Evolutionary conservation across 129 eudicot genomes (phyloP).

Genomic region (Lactuca saligna): DNA sequence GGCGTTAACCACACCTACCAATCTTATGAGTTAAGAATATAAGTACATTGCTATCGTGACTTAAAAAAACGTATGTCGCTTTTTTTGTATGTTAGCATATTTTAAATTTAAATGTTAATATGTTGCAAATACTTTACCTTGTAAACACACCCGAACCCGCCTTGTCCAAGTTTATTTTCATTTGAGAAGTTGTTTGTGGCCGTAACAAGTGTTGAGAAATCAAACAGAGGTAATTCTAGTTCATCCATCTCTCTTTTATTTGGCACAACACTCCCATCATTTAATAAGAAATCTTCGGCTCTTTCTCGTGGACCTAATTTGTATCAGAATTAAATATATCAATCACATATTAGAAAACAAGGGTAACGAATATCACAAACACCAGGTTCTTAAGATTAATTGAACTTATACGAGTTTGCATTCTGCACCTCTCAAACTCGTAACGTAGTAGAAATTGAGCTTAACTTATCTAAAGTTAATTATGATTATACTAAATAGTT

Average conservation of each 20-base stretch:
- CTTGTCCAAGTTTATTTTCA: constrained; percentile 10
- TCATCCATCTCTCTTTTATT: neutral
- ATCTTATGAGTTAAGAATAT: no score
- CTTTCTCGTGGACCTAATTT: neutral
- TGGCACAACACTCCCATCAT: neutral
- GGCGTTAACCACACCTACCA: no score
- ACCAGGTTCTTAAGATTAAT: no score
- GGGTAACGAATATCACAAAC: no score
- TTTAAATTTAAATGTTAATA: neutral
- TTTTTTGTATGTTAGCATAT: neutral
- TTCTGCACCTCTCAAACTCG: no score
- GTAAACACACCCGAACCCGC: constrained; percentile 11
- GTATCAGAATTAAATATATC: neutral
- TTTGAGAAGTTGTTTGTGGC: constrained; percentile 5
- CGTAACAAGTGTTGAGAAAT: neutral
- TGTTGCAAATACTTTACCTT: neutral
- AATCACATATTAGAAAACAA: neutral
- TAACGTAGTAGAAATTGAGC: no score
- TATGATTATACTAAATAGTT: no score
- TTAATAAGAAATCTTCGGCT: neutral
- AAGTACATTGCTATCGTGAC: neutral
- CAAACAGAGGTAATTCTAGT: neutral
- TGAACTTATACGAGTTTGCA: no score
- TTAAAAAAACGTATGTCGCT: no score
- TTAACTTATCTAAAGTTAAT: no score